Conservation (phyloP, 192 early-diverging fungal species). For the Lunasporangiospora selenospora region DNA sequence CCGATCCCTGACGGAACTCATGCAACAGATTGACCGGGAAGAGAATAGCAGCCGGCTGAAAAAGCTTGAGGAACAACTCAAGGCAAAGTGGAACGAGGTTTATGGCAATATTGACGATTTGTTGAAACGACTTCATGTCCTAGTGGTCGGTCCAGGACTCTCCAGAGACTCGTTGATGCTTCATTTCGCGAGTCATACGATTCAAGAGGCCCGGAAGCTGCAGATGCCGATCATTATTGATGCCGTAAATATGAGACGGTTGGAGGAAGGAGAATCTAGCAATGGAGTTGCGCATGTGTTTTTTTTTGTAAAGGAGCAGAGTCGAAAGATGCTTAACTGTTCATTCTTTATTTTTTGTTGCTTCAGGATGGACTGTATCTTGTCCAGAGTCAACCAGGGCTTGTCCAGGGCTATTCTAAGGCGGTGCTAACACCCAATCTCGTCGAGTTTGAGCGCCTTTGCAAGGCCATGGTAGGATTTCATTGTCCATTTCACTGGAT, state of each 20-base stretch:
- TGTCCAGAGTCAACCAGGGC: slow-evolving; percentile 70
- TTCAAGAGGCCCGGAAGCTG: slow-evolving; percentile 68
- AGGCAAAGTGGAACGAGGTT: slow-evolving; percentile 38
- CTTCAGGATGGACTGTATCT: slow-evolving; percentile 85
- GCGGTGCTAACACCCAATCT: slow-evolving; percentile 90
- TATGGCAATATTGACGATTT: slow-evolving; percentile 55
- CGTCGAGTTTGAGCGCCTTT: slow-evolving; percentile 84
- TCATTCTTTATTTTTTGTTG: too few relatives aligned
- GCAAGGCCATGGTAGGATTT: slow-evolving; percentile 63
- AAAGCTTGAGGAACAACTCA: not conserved
- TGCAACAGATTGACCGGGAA: slow-evolving; percentile 8
- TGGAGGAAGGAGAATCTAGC: not conserved
- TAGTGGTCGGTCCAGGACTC: slow-evolving; percentile 93
- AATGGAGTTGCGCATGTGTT: not conserved
- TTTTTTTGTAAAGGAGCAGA: too few relatives aligned
- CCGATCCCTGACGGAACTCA: slow-evolving; percentile 11
- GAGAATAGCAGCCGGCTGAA: not conserved
- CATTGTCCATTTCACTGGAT: too few relatives aligned
- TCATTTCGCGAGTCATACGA: slow-evolving; percentile 66
- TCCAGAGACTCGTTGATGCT: slow-evolving; percentile 78
- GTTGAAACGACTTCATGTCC: slow-evolving; percentile 78
- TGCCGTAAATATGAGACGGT: slow-evolving; percentile 64
- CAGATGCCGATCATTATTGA: slow-evolving; percentile 86
- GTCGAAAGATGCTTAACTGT: too few relatives aligned
- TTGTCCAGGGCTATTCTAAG: slow-evolving; percentile 74